These are phyloP conservation scores for Fusarium citri DNA, from an alignment of 2,329 filamentous ascomycete species.

Conservation along the genomic window DNA sequence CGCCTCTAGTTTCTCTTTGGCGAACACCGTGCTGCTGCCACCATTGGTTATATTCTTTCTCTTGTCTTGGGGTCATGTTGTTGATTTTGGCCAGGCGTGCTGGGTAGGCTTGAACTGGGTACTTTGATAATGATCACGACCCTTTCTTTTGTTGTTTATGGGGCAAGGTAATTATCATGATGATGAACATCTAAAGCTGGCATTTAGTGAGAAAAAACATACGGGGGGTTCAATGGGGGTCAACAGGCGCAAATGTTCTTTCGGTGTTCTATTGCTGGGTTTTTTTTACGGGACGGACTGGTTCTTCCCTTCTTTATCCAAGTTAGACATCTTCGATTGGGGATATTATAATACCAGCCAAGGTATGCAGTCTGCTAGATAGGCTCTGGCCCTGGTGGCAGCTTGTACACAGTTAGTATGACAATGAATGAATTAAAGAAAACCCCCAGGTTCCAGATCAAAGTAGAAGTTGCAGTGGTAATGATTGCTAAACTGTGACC, in stretches of 20 bases:
- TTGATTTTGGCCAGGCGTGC: conserved; percentile 19
- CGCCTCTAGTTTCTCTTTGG: neutral
- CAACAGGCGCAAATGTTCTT: conserved; percentile 28
- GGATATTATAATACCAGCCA: conserved; percentile 8
- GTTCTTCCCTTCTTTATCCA: conserved; percentile 26
- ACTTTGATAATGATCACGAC: conserved; percentile 36
- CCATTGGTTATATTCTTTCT: neutral
- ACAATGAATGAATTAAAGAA: neutral
- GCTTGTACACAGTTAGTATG: neutral
- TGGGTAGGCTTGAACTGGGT: conserved; percentile 30
- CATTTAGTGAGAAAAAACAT: conserved; percentile 25
- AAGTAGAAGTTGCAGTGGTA: neutral
- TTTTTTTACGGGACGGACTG: conserved; percentile 29
- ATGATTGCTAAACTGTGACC: neutral
- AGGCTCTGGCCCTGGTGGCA: conserved; percentile 17
- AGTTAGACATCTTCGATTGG: conserved; percentile 24
- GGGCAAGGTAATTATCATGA: conserved; percentile 27
- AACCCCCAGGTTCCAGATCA: neutral
- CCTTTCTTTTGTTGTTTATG: conserved; percentile 28
- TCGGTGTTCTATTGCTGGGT: neutral
- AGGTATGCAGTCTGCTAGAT: neutral
- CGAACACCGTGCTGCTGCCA: neutral
- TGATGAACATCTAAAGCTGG: conserved; percentile 37
- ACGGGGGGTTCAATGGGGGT: conserved; percentile 9
- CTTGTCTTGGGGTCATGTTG: conserved; percentile 1